Percentiles rank a stretch among this genome's conserved stretches.
These are phyloP conservation scores for Mycena venus DNA, from an alignment of 768 basidiomycete species.

Conservation along the genomic window DNA sequence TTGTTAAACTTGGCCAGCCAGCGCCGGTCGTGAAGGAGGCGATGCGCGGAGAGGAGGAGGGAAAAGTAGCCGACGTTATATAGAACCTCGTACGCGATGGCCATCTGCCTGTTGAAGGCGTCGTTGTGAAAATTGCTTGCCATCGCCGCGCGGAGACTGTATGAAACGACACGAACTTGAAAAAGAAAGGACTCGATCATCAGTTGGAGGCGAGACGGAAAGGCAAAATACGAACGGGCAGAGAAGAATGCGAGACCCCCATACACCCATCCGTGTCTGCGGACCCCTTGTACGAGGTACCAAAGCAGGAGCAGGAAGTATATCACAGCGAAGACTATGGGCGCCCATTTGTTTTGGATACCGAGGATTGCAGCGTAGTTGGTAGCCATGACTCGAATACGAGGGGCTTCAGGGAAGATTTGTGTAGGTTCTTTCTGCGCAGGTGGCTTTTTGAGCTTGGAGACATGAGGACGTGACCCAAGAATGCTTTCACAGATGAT, in stretches of 20 bases:
- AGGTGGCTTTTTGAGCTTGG: background rate
- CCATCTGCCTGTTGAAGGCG: conserved; percentile 26
- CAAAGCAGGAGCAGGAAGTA: conserved; percentile 26
- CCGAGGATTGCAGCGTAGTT: conserved; percentile 28
- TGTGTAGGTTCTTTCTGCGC: background rate
- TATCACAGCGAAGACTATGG: conserved; percentile 29
- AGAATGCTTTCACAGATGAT: too few species aligned
- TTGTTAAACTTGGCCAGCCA: conserved; percentile 14
- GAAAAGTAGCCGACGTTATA: conserved; percentile 35
- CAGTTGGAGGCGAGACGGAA: background rate
- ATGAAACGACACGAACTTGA: conserved; percentile 31
- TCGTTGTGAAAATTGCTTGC: conserved; percentile 26
- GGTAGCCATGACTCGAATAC: conserved; percentile 22
- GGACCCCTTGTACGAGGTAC: conserved; percentile 20
- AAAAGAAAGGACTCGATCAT: background rate
- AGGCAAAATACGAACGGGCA: background rate
- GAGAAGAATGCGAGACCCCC: conserved; percentile 23
- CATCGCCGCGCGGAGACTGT: conserved; percentile 28
- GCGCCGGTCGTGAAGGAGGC: conserved; percentile 29
- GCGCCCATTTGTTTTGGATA: conserved; percentile 32
- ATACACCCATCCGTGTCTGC: conserved; percentile 16
- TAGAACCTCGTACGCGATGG: conserved; percentile 26
- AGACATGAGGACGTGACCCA: background rate
- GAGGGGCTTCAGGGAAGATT: background rate
- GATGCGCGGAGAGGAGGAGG: conserved; percentile 30